phyloP scores from a whole-genome alignment of 768 basidiomycete species.

The Rhodotorula sphaerocarpa region DNA sequence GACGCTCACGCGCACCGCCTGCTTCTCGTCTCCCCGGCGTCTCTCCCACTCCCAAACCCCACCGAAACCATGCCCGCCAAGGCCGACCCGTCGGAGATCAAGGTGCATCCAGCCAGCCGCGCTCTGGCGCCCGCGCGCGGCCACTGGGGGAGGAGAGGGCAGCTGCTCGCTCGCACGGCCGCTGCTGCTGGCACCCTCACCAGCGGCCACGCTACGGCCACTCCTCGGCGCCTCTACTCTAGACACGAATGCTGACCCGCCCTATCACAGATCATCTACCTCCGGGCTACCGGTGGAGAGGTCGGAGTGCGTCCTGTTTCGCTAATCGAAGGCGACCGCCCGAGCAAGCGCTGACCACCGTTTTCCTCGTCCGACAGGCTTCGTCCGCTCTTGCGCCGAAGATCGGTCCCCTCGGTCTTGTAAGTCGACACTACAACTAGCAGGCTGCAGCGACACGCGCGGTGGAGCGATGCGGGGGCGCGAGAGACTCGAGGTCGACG shows the following conservation, averaged over 20 bases:
- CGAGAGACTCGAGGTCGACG: no score
- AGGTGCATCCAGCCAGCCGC: slow-evolving; percentile 46
- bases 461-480: neutral
- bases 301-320: slow-evolving; percentile 52
- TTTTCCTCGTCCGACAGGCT: slow-evolving; percentile 46
- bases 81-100: slow-evolving; percentile 87
- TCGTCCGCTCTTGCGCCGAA: slow-evolving; percentile 97
- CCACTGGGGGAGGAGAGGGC: no score
- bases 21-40: neutral
- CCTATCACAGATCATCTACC: slow-evolving; percentile 88
- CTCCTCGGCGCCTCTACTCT: neutral
- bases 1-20: no score
- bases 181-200: neutral
- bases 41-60: neutral
- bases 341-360: neutral
- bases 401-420: slow-evolving; percentile 99
- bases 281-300: slow-evolving; percentile 97
- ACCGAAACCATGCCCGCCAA: slow-evolving; percentile 40
- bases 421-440: slow-evolving; percentile 47
- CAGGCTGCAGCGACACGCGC: neutral
- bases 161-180: no score
- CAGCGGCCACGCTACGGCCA: neutral
- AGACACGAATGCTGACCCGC: no score
- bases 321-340: neutral
- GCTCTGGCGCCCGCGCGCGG: neutral